phyloP scores from a whole-genome alignment of 2,329 filamentous ascomycete genomes.

The Furcasterigmium sp. region DNA sequence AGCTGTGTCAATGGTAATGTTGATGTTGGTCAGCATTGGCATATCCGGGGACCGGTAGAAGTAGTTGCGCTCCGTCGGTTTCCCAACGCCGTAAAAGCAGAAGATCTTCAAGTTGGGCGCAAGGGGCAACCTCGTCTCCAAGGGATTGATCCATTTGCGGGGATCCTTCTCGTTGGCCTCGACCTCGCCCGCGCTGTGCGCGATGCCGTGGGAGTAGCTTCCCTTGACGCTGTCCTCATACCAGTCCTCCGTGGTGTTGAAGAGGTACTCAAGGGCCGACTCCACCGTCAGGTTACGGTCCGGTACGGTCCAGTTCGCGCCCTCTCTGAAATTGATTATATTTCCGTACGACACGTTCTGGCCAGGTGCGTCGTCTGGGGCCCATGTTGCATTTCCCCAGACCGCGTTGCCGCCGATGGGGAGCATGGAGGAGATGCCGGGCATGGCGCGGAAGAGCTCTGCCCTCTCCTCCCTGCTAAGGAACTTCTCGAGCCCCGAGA shows the following conservation, averaged over 20 bases:
- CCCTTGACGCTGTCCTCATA: conserved; percentile 67
- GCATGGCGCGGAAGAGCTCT: conserved; percentile 95
- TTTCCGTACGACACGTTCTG: conserved; percentile 73
- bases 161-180: conserved; percentile 73
- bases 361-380: conserved; percentile 76
- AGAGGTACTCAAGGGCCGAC: conserved; percentile 71
- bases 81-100: conserved; percentile 95
- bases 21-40: conserved; percentile 60
- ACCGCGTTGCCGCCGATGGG: conserved; percentile 89
- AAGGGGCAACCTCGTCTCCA: conserved; percentile 80
- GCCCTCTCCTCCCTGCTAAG: conserved; percentile 84
- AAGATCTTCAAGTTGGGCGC: conserved; percentile 91
- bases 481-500: conserved; percentile 96
- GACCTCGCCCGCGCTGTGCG: conserved; percentile 73
- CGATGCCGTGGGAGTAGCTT: conserved; percentile 85
- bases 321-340: conserved; percentile 75
- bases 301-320: conserved; percentile 57
- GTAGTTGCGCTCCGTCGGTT: conserved; percentile 87
- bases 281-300: conserved; percentile 75
- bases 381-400: conserved; percentile 87
- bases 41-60: conserved; percentile 73
- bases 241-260: conserved; percentile 78
- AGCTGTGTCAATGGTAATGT: conserved; percentile 68
- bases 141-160: conserved; percentile 89
- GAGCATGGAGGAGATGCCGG: conserved; percentile 92